Percentiles rank a stretch among this genome's conserved stretches.
phyloP scores from a whole-genome alignment of 2,329 filamentous ascomycete species.

The Xylaria sp. region DNA sequence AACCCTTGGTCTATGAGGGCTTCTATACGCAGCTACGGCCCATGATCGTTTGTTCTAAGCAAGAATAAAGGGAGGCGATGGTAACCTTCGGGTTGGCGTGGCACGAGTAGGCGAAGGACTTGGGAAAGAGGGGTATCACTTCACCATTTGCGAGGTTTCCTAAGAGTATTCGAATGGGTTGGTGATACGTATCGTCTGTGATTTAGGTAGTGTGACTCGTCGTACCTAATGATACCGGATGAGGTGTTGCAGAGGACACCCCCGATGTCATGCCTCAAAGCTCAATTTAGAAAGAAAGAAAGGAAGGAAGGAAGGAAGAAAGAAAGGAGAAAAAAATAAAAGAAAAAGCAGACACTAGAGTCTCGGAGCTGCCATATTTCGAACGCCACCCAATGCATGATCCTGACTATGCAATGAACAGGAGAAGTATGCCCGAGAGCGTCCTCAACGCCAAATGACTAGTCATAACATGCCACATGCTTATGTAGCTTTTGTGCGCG shows the following conservation, averaged over 20 bases:
- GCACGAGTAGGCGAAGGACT: conserved; percentile 10
- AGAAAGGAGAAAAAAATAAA: background rate
- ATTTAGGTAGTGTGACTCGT: conserved; percentile 3
- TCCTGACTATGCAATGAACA: conserved; percentile 9
- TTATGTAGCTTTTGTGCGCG: background rate
- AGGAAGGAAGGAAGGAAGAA: background rate
- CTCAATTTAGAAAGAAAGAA: background rate
- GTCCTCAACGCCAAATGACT: conserved; percentile 1
- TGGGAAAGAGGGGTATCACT: background rate
- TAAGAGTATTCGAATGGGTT: conserved; percentile 1
- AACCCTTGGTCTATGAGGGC: conserved; percentile 60
- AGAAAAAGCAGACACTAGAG: background rate
- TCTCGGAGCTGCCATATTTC: background rate
- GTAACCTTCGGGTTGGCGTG: background rate
- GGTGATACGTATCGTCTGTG: conserved; percentile 19
- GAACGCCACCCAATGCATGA: conserved; percentile 18
- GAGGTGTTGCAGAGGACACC: background rate
- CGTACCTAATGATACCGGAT: conserved; percentile 2
- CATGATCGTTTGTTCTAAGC: conserved; percentile 36
- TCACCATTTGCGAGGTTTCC: background rate
- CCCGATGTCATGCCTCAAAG: background rate
- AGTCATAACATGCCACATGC: background rate
- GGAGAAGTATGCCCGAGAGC: background rate
- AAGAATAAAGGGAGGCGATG: conserved; percentile 1
- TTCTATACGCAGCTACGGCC: conserved; percentile 52